Conservation (phyloP, 1,284 basidiomycete species). For the Sporisorium iseilematis-ciliati region DNA sequence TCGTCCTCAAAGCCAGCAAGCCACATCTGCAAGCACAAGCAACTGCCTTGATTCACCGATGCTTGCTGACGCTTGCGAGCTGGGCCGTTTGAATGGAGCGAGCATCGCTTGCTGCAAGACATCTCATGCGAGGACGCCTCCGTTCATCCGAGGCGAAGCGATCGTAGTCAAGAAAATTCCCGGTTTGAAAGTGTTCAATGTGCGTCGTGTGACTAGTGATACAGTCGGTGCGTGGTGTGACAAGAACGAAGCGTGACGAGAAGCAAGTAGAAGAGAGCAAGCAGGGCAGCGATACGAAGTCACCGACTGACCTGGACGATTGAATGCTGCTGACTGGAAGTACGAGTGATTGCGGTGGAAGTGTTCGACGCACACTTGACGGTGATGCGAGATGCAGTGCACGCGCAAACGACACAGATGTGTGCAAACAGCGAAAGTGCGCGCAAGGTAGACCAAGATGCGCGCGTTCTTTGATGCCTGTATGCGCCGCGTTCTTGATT, state of each 20-base stretch:
- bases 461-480: neutral
- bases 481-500: neutral
- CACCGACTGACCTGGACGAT: neutral
- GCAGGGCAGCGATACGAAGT: neutral
- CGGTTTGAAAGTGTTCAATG: neutral
- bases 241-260: neutral
- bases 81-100: conserved; percentile 8
- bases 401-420: neutral
- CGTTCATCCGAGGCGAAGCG: neutral
- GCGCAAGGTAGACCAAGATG: neutral
- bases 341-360: too few species aligned
- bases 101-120: conserved; percentile 13
- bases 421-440: too few species aligned
- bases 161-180: conserved; percentile 1
- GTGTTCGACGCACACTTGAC: neutral
- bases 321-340: too few species aligned
- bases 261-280: neutral
- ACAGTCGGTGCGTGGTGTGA: conserved; percentile 27
- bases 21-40: conserved; percentile 19
- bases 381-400: neutral
- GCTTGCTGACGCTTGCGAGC: neutral
- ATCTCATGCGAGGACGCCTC: neutral
- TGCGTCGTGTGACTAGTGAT: conserved; percentile 34
- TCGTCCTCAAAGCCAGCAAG: neutral
- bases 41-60: neutral